phyloP scores from a whole-genome alignment of 1,284 basidiomycete species.

The Sutorius eximius region DNA sequence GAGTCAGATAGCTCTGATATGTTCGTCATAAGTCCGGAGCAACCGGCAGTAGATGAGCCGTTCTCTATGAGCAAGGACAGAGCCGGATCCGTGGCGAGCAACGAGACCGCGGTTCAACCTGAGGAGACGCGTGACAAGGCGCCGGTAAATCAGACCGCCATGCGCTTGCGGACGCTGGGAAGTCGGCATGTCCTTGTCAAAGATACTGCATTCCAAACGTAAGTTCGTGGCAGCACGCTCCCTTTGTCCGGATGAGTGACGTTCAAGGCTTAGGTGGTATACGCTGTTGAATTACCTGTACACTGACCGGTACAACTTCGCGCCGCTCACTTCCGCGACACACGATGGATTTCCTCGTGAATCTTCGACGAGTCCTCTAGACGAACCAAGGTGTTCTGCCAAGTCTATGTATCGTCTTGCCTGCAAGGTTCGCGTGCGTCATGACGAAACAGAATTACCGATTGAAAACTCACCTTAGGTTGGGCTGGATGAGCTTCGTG shows the following conservation, averaged over 20 bases:
- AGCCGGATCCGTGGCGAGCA: not conserved
- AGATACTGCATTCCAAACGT: slow-evolving; percentile 25
- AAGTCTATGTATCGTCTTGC: slow-evolving; percentile 34
- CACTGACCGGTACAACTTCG: slow-evolving; percentile 21
- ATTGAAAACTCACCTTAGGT: slow-evolving; percentile 16
- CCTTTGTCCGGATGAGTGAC: not conserved
- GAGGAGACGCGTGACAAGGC: not conserved
- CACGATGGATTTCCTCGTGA: not conserved
- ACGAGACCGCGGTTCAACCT: slow-evolving; percentile 1
- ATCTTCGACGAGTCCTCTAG: not conserved
- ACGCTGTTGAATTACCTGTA: slow-evolving; percentile 29
- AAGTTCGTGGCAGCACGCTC: not conserved
- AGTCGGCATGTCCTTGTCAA: slow-evolving; percentile 22
- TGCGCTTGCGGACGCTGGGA: not conserved
- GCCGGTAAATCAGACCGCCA: not conserved
- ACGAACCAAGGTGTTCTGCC: slow-evolving; percentile 23
- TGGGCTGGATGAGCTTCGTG: slow-evolving; percentile 20
- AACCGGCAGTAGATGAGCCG: not conserved
- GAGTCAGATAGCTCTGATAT: slow-evolving; percentile 12
- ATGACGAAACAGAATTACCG: not conserved
- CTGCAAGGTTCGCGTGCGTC: slow-evolving; percentile 17
- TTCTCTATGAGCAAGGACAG: not conserved
- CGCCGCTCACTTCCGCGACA: slow-evolving; percentile 17
- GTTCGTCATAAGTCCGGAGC: slow-evolving; percentile 16
- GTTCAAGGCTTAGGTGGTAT: slow-evolving; percentile 21